Conservation (phyloP, 352 stramenopile species). For the Phytophthora tubulina region DNA sequence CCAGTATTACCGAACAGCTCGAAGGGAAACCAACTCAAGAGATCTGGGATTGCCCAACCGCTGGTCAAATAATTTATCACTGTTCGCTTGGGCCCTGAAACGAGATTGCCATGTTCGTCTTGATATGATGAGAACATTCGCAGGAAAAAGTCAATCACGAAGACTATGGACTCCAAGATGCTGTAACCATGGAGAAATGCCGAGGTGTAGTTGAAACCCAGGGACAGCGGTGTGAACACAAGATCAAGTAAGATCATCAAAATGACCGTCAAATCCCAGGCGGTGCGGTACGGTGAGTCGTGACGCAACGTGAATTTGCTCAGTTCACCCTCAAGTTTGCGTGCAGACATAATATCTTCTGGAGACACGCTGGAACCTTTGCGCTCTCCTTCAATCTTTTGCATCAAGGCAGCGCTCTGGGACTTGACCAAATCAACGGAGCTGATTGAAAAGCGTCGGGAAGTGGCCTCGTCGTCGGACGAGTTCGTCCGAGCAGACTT, state of each 20-base stretch:
- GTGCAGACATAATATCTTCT: slow-evolving; percentile 56
- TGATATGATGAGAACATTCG: slow-evolving; percentile 66
- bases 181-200: slow-evolving; percentile 44
- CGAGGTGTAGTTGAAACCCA: slow-evolving; percentile 59
- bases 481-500: slow-evolving; percentile 7
- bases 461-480: slow-evolving; percentile 26
- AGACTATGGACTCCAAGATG: slow-evolving; percentile 45
- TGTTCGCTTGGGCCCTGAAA: slow-evolving; percentile 60
- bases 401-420: slow-evolving; percentile 7
- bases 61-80: slow-evolving; percentile 62
- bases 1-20: slow-evolving; percentile 41
- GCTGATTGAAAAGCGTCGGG: slow-evolving; percentile 55
- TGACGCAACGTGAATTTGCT: slow-evolving; percentile 58
- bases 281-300: slow-evolving; percentile 46
- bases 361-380: slow-evolving; percentile 24
- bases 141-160: slow-evolving; percentile 64
- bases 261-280: slow-evolving; percentile 67
- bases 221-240: slow-evolving; percentile 58
- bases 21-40: slow-evolving; percentile 75
- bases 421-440: slow-evolving; percentile 37
- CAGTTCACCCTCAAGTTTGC: slow-evolving; percentile 44
- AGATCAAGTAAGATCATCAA: slow-evolving; percentile 63
- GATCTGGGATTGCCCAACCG: slow-evolving; percentile 60
- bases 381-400: slow-evolving; percentile 23
- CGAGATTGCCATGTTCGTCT: slow-evolving; percentile 54